A percentile compares a stretch with the other conserved stretches of the same genome.
These are phyloP conservation scores for Xylariales sp. DNA, from an alignment of 2,329 filamentous ascomycete genomes.

Conservation along the genomic window DNA sequence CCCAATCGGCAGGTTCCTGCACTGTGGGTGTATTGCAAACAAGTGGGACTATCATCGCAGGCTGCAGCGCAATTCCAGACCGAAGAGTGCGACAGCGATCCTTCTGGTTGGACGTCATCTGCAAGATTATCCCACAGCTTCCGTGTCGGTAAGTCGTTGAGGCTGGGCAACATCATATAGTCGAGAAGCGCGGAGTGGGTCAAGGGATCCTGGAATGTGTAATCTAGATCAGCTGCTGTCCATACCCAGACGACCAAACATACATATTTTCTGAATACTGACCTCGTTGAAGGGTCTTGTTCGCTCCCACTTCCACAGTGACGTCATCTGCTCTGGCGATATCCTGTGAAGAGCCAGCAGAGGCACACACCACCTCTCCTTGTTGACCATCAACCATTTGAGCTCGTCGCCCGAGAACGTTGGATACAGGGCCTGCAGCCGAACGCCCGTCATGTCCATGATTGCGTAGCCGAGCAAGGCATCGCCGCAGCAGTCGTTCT, in stretches of 20 bases:
- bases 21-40: conserved; percentile 1
- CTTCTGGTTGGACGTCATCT: neutral
- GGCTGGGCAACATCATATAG: neutral
- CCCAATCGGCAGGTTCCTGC: conserved; percentile 1
- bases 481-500: conserved; percentile 3
- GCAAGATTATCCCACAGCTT: neutral
- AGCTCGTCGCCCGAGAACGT: conserved; percentile 2
- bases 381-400: neutral
- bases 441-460: neutral
- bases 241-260: neutral
- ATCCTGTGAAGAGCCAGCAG: conserved; percentile 1
- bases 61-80: neutral
- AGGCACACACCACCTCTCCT: conserved; percentile 1
- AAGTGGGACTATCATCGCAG: neutral
- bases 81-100: neutral
- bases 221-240: neutral
- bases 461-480: neutral
- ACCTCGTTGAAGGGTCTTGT: neutral
- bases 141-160: neutral
- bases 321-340: conserved; percentile 1
- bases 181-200: neutral
- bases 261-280: too few species aligned
- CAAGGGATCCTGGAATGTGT: neutral
- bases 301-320: conserved; percentile 2
- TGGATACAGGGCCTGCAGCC: conserved; percentile 1